A percentile compares a stretch with the other conserved stretches of the same genome.
Evolutionary conservation across 768 basidiomycete genomes (phyloP).

Genomic region (Lepiota venenata): DNA sequence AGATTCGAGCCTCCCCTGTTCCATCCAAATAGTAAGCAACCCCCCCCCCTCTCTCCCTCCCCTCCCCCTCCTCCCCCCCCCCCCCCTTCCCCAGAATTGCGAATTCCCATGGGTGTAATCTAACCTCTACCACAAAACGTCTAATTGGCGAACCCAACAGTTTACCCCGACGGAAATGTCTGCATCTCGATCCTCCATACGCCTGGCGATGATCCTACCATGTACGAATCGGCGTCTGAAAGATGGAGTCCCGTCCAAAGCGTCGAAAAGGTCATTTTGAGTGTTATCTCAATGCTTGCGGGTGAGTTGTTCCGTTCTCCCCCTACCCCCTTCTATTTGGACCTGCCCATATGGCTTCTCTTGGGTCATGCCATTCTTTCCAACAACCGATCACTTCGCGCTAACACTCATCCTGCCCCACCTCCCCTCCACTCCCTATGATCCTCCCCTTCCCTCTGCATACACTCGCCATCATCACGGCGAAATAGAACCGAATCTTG

Average conservation of each 20-base stretch:
- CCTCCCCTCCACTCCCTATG: background rate
- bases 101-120: background rate
- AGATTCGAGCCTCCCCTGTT: slow-evolving; percentile 95
- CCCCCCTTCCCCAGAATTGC: slow-evolving; percentile 15
- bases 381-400: slow-evolving; percentile 10
- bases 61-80: too few relatives aligned
- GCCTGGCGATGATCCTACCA: slow-evolving; percentile 86
- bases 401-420: background rate
- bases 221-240: slow-evolving; percentile 94
- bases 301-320: slow-evolving; percentile 49
- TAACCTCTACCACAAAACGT: slow-evolving; percentile 4
- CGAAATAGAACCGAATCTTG: slow-evolving; percentile 84
- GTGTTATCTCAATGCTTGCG: slow-evolving; percentile 96
- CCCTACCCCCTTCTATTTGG: background rate
- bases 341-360: slow-evolving; percentile 1
- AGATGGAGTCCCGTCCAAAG: slow-evolving; percentile 99
- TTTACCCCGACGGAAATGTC: slow-evolving; percentile 94
- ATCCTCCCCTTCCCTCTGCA: background rate
- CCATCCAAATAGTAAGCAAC: slow-evolving; percentile 97
- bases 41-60: too few relatives aligned
- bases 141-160: slow-evolving; percentile 43
- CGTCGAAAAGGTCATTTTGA: slow-evolving; percentile 94
- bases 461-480: background rate
- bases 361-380: background rate
- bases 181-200: slow-evolving; percentile 98